phyloP scores from a whole-genome alignment of 352 stramenopile genomes.

The Aphanomyces cochlioides region DNA sequence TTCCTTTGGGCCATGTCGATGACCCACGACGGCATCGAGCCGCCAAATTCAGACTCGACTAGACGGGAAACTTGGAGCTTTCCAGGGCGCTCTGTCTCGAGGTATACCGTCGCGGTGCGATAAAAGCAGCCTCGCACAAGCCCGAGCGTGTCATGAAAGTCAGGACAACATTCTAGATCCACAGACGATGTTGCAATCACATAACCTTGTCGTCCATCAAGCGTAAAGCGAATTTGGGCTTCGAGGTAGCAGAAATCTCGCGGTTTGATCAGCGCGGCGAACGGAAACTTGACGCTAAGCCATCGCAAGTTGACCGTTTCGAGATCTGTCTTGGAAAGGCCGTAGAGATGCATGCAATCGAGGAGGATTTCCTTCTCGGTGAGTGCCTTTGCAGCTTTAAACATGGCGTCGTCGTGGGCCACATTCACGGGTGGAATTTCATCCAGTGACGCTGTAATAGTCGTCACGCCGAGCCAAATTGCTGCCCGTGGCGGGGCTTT shows the following conservation, averaged over 20 bases:
- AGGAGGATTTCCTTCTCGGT: conserved; percentile 38
- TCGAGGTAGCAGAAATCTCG: conserved; percentile 51
- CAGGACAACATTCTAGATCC: conserved; percentile 56
- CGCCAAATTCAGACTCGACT: conserved; percentile 63
- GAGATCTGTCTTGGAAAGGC: conserved; percentile 37
- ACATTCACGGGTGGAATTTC: background rate
- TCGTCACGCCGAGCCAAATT: background rate
- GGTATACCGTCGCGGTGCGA: conserved; percentile 65
- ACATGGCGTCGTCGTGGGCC: background rate
- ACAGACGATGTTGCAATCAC: conserved; percentile 35
- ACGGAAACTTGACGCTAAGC: conserved; percentile 47
- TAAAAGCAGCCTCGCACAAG: conserved; percentile 70
- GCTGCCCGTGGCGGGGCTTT: background rate
- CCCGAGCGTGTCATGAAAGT: conserved; percentile 44
- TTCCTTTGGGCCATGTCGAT: conserved; percentile 54
- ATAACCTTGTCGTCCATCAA: conserved; percentile 34
- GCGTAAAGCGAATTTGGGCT: conserved; percentile 54
- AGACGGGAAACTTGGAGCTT: conserved; percentile 62
- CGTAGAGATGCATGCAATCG: conserved; percentile 58
- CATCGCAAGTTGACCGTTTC: conserved; percentile 61
- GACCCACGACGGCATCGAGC: conserved; percentile 45
- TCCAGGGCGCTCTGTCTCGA: conserved; percentile 57
- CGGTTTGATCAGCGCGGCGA: conserved; percentile 52
- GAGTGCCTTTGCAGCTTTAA: background rate
- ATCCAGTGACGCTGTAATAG: background rate